Evolutionary conservation across 495 filamentous ascomycete genomes (phyloP).

Genomic region (Aspergillus sclerotioniger): DNA sequence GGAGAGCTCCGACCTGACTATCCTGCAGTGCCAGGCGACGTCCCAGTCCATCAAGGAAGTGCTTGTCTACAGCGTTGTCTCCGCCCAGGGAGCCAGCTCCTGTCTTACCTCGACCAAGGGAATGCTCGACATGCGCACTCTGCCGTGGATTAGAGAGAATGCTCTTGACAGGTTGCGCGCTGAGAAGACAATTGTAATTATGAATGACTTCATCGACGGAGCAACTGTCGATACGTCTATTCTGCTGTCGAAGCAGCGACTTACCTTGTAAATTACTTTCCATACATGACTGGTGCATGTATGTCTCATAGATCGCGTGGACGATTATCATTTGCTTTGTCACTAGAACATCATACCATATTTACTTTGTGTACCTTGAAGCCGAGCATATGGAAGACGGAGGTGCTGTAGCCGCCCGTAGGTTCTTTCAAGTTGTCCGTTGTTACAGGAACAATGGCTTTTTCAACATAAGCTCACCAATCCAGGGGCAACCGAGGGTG

Average conservation of each 20-base stretch:
- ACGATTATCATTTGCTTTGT: no score
- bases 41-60: constrained; percentile 49
- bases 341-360: no score
- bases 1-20: constrained; percentile 40
- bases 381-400: no score
- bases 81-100: constrained; percentile 41
- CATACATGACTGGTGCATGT: no score
- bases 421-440: no score
- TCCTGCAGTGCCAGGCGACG: constrained; percentile 56
- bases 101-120: constrained; percentile 49
- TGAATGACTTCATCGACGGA: constrained; percentile 58
- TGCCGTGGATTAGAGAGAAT: constrained; percentile 49
- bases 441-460: no score
- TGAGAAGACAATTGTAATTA: constrained; percentile 43
- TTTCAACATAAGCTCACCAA: no score
- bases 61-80: constrained; percentile 43
- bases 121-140: constrained; percentile 49
- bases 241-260: constrained; percentile 31
- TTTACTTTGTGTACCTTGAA: no score
- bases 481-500: no score
- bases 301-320: no score
- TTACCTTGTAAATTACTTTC: constrained; percentile 19
- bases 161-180: constrained; percentile 30
- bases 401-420: no score
- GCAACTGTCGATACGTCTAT: constrained; percentile 43